Conservation (phyloP, 805 yeast species). For the Candida parachauliodes region DNA sequence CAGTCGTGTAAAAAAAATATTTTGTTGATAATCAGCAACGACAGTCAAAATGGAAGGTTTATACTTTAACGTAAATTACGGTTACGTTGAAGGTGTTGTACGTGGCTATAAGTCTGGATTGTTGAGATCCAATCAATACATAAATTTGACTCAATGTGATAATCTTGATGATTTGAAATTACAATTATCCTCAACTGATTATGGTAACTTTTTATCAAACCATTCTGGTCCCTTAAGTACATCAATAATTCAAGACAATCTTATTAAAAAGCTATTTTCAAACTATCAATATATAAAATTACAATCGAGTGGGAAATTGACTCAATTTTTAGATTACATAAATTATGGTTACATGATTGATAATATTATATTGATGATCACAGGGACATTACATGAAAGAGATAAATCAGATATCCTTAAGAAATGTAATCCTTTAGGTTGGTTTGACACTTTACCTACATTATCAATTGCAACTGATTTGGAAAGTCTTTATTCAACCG, state of each 20-base stretch:
- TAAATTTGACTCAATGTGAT: constrained; percentile 94
- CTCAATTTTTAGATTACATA: constrained; percentile 85
- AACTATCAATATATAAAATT: constrained; percentile 84
- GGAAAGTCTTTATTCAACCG: constrained; percentile 88
- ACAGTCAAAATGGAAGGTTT: constrained; percentile 75
- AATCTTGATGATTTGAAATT: constrained; percentile 88
- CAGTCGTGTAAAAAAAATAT: background rate
- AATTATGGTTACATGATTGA: constrained; percentile 98
- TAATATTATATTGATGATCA: constrained; percentile 91
- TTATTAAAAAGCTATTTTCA: constrained; percentile 67
- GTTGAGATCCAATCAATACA: constrained; percentile 72
- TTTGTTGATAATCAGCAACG: constrained; percentile 1
- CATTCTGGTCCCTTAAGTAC: constrained; percentile 83
- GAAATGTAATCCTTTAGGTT: constrained; percentile 95
- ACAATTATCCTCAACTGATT: constrained; percentile 93
- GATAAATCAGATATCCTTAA: constrained; percentile 83
- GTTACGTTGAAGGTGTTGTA: constrained; percentile 90
- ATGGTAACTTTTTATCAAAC: constrained; percentile 84
- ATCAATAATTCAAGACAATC: constrained; percentile 75
- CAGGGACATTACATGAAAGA: constrained; percentile 94
- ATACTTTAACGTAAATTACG: constrained; percentile 83
- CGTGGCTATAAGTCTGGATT: constrained; percentile 91
- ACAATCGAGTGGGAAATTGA: constrained; percentile 77
- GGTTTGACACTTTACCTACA: constrained; percentile 98
- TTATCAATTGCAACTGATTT: constrained; percentile 91